phyloP scores from a whole-genome alignment of 2,329 filamentous ascomycete genomes.

The Apiospora saccharicola region DNA sequence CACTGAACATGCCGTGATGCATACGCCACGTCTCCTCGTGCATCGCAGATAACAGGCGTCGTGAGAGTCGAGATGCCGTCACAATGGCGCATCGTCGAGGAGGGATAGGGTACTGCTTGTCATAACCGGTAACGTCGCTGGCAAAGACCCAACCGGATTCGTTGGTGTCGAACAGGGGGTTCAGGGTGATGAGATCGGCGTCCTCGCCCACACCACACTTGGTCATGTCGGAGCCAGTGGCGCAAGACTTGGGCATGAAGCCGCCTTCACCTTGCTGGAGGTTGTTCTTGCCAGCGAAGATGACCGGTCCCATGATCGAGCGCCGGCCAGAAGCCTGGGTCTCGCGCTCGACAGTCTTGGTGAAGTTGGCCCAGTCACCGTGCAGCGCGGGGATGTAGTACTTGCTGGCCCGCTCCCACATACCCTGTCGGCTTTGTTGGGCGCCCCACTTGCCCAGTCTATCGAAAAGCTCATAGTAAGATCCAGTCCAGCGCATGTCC shows the following conservation, averaged over 20 bases:
- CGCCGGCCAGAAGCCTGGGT: conserved; percentile 57
- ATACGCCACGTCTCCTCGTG: conserved; percentile 74
- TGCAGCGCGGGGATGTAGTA: conserved; percentile 79
- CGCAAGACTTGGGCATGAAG: conserved; percentile 63
- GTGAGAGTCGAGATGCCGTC: conserved; percentile 72
- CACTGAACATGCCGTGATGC: conserved; percentile 77
- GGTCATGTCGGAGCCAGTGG: conserved; percentile 56
- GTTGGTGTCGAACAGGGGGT: conserved; percentile 77
- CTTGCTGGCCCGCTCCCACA: conserved; percentile 79
- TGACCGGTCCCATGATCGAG: conserved; percentile 75
- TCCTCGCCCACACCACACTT: conserved; percentile 74
- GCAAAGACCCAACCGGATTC: conserved; percentile 77
- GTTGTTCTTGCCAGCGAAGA: conserved; percentile 55
- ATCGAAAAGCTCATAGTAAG: conserved; percentile 77
- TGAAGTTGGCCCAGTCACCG: conserved; percentile 77
- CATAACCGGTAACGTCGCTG: conserved; percentile 75
- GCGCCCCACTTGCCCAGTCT: conserved; percentile 71
- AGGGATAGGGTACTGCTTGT: conserved; percentile 57
- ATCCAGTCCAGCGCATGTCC: conserved; percentile 70
- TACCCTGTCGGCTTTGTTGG: conserved; percentile 71
- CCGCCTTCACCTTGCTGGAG: conserved; percentile 61
- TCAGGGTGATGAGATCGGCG: conserved; percentile 79
- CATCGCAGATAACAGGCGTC: conserved; percentile 73
- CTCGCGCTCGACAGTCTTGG: conserved; percentile 67
- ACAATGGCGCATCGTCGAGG: conserved; percentile 76